phyloP scores from a whole-genome alignment of 768 basidiomycete species.

The Kwoniella sp. region DNA sequence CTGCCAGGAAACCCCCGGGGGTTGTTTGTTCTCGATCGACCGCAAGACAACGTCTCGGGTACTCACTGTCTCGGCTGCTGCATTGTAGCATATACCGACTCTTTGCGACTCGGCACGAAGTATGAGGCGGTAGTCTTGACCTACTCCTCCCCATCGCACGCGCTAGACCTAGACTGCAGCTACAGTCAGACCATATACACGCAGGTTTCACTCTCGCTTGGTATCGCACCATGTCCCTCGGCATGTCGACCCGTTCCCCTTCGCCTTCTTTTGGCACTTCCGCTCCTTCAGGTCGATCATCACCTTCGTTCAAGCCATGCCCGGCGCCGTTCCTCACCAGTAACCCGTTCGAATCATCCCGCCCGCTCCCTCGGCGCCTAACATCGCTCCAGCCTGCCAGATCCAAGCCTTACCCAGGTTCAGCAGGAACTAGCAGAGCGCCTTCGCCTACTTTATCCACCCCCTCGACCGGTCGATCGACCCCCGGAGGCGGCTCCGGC shows the following conservation, averaged over 20 bases:
- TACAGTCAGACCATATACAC: too few relatives aligned
- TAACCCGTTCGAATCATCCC: slow-evolving; percentile 5
- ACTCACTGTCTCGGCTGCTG: too few relatives aligned
- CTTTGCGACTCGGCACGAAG: too few relatives aligned
- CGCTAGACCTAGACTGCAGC: too few relatives aligned
- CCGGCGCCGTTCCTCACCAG: slow-evolving; percentile 14
- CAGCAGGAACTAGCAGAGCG: neutral
- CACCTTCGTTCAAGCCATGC: slow-evolving; percentile 5
- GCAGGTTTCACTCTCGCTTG: too few relatives aligned
- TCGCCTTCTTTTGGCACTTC: slow-evolving; percentile 1
- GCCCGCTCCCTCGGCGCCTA: slow-evolving; percentile 1
- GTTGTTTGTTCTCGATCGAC: too few relatives aligned
- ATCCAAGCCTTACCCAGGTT: neutral
- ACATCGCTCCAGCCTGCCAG: neutral
- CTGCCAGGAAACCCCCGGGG: too few relatives aligned
- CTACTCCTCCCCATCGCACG: too few relatives aligned
- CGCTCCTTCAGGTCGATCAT: neutral
- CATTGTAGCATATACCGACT: too few relatives aligned
- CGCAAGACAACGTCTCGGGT: too few relatives aligned
- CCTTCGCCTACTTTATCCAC: neutral
- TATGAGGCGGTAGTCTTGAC: too few relatives aligned
- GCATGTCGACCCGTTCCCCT: slow-evolving; percentile 2
- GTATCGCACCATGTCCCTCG: neutral
- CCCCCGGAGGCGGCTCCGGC: neutral
- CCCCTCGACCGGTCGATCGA: neutral